Evolutionary conservation across 2,329 filamentous ascomycete genomes (phyloP), one percentile per base, ranked within the genome.

Genomic region (Pseudocercospora fijiensis): DNA sequence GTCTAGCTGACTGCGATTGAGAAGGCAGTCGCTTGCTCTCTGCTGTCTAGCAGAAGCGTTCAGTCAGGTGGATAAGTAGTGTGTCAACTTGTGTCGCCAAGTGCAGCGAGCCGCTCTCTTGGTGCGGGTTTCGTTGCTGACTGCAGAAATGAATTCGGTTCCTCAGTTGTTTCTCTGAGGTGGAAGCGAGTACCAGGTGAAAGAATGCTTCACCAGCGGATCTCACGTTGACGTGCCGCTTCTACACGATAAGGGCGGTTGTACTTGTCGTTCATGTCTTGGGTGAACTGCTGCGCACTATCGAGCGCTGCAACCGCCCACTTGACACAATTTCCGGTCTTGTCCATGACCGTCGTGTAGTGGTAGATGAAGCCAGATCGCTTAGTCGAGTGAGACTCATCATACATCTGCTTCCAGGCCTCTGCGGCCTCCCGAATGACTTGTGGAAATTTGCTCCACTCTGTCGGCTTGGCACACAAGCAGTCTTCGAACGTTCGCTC

Each of bases 401-500:
- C 51, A 26, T 55, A 55, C 51, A 55, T 30, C 22, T 55, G 20
- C 26, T 26, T 30, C 51, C 51, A 55, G n/a, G 20, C 51, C 26
- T 55, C 51, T 3, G 51, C 51, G 24, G 13, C 51, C n/a, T 27
- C 7, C 20, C 22, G 22, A 26, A 55, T 55, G 22, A 55, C 22
- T 18, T n/a, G n/a, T 18, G 51, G 51, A 30, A 55, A 27, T 18
- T 22, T 55, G 10, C 27, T 55, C 24, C 27, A 27, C 24, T 55
- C 51, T 24, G 20, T n/a, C 13, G 45, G 20, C 20, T 24, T 13
- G 45, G 45, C 45, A 26, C 9, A 51, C 45, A 51, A 51, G 45
- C 45, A 51, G 45, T 51, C 45, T n/a, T 51, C 45, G 45, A 24
- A 51, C 10, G 45, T 51, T n/a, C 45, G 24, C 45, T 51, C 45